Percentiles rank a stretch among this genome's conserved stretches.
phyloP scores from a whole-genome alignment of 169 alveolate genomes.

The Besnoitia besnoiti region DNA sequence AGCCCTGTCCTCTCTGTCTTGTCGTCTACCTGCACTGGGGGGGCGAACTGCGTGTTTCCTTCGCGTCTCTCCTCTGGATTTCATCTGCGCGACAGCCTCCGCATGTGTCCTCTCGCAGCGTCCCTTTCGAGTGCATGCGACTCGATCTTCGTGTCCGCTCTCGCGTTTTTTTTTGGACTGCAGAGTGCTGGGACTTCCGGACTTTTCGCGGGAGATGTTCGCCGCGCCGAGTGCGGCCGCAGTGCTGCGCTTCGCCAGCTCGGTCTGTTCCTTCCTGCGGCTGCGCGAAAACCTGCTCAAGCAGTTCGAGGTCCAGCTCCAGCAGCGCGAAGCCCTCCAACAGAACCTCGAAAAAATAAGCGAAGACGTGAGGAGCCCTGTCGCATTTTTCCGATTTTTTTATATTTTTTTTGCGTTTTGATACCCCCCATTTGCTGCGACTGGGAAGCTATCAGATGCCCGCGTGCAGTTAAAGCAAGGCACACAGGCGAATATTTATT shows the following conservation, averaged over 20 bases:
- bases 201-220: constrained; percentile 18
- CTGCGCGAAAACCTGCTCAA: not conserved
- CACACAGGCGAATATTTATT: too few species aligned
- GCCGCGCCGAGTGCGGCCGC: constrained; percentile 35
- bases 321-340: constrained; percentile 6
- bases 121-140: not conserved
- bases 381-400: not conserved
- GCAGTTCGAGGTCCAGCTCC: not conserved
- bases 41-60: too few species aligned
- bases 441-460: not conserved
- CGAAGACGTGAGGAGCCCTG: not conserved
- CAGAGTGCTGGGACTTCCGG: constrained; percentile 51
- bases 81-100: too few species aligned
- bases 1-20: too few species aligned
- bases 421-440: too few species aligned
- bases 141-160: not conserved
- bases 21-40: too few species aligned
- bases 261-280: constrained; percentile 11
- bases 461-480: not conserved
- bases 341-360: not conserved
- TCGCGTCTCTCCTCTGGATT: too few species aligned
- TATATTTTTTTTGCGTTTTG: too few species aligned
- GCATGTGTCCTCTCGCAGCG: too few species aligned
- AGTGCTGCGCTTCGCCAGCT: constrained; percentile 41
- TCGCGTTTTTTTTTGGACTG: constrained; percentile 14